Evolutionary conservation across 2,329 filamentous ascomycete genomes (phyloP).

Genomic region (Diaporthe sp.): DNA sequence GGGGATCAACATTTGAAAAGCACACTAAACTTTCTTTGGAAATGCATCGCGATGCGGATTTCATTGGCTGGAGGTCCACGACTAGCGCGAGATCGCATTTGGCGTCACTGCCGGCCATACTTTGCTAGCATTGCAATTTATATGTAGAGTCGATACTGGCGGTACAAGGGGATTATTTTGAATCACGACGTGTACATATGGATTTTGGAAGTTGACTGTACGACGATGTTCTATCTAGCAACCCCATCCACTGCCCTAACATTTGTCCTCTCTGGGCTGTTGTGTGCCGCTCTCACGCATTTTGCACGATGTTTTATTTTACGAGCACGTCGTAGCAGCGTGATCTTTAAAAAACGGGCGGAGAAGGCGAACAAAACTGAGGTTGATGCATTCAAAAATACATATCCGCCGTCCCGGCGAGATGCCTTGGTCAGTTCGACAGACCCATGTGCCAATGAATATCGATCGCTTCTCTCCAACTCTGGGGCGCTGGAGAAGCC

Average conservation of each 20-base stretch:
- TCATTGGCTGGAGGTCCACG: not conserved
- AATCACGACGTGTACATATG: not conserved
- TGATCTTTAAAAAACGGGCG: not conserved
- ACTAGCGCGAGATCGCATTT: not conserved
- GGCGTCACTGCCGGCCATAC: not conserved
- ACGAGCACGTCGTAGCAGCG: not conserved
- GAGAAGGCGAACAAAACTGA: not conserved
- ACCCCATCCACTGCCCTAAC: not conserved
- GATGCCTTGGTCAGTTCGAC: not conserved
- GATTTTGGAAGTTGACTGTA: not conserved
- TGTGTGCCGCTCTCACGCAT: not conserved
- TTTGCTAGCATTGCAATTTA: not conserved
- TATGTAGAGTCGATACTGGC: not conserved
- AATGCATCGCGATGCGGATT: not conserved
- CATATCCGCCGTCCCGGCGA: not conserved
- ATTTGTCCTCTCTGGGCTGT: not conserved
- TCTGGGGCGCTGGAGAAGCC: not conserved
- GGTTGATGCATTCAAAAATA: not conserved
- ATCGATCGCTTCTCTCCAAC: not conserved
- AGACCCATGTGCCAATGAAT: not conserved
- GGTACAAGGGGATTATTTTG: not conserved
- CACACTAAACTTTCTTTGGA: not conserved
- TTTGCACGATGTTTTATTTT: not conserved
- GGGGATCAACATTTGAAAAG: too few relatives aligned
- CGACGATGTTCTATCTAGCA: not conserved